phyloP scores from a whole-genome alignment of 805 yeast genomes.

The Hanseniaspora guilliermondii region DNA sequence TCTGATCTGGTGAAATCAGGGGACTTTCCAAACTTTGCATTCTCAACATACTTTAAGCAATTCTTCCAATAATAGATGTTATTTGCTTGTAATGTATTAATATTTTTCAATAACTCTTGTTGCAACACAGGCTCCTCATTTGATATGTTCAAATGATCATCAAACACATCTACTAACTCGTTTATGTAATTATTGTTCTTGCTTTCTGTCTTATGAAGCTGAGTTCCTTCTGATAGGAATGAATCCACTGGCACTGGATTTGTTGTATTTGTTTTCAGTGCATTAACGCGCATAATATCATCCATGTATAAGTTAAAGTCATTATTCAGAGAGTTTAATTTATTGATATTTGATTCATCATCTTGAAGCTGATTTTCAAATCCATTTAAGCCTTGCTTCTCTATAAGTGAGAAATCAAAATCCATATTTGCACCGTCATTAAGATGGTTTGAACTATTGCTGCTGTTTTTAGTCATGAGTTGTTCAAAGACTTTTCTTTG shows the following conservation, averaged over 20 bases:
- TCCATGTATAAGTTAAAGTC: neutral
- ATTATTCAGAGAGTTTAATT: neutral
- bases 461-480: neutral
- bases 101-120: neutral
- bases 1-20: slow-evolving; percentile 4
- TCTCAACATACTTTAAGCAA: slow-evolving; percentile 1
- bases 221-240: neutral
- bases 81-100: neutral
- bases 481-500: slow-evolving; percentile 5
- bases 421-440: neutral
- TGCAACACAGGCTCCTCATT: neutral
- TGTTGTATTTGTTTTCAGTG: too few relatives aligned
- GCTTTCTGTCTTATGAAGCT: neutral
- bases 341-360: neutral
- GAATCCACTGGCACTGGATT: neutral
- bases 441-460: neutral
- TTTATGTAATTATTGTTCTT: neutral
- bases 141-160: neutral
- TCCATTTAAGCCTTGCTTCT: neutral
- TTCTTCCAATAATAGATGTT: slow-evolving; percentile 5
- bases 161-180: neutral
- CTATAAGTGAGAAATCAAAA: neutral
- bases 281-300: neutral
- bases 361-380: neutral
- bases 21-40: neutral